Evolutionary conservation across 306 rosid genomes (phyloP), one percentile per base, ranked within the genome.

Genomic region (Acmispon strigosus): DNA sequence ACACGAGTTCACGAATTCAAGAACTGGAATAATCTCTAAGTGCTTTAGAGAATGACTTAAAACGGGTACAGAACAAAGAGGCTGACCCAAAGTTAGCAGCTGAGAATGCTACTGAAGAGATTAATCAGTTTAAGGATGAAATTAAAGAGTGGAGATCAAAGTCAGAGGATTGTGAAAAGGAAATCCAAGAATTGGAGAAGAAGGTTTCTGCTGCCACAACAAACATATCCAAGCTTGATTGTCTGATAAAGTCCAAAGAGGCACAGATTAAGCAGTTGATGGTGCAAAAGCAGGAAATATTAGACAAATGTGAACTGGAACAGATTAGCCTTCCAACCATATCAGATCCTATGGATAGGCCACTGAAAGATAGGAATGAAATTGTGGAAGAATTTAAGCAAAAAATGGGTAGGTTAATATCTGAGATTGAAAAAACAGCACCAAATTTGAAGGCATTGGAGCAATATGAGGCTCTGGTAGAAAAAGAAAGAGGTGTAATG

Each of bases 381-480:
- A 80, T 84, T 75, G 98, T 89, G 81, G 52, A 34, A 43, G 94
- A 89, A 2, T 92, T 92, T 47, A 92, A 76, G 86, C 91, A 86
- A 72, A 88, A 89, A 72, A 86, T 80, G 71, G 92, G 86, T 72
- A 71, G 88, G 72, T 53, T 89, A 63, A 52, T 78, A 72, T 79
- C 94, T 54, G 98, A 89, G 73, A 92, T 89, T 42, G 96, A 92
- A 48, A 87, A 84, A 87, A 92, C 98, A 1, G 94, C 98, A 14
- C 98, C 98, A 41, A 92, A 92, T 86, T 78, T 92, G 89, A 92
- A 89, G 84, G 96, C 98, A 64, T 78, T 92, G 72, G 98, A 89
- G 62, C 98, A 92, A 67, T 92, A 92, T 71, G 98, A 92, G 64
- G 94, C 89, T 71, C 80, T 92, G 60, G 80, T 83, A 51, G 90